Percentiles rank a stretch among this genome's conserved stretches.
Conservation (phyloP, 2,329 filamentous ascomycete species). For the Pyrenochaeta sp. region DNA sequence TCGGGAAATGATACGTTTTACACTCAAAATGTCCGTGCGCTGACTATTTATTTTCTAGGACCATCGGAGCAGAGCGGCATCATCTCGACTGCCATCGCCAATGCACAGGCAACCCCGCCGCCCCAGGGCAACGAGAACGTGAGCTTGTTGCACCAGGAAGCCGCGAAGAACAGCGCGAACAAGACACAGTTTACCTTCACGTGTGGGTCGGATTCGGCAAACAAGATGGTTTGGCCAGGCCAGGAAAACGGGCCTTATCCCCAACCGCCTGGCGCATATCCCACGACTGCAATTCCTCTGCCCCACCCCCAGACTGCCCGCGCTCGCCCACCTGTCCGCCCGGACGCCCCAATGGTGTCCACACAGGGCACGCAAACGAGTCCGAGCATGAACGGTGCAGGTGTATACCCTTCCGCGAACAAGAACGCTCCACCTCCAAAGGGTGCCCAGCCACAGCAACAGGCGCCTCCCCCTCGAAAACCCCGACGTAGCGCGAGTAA, state of each 20-base stretch:
- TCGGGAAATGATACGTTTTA: conserved; percentile 35
- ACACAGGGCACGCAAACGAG: conserved; percentile 66
- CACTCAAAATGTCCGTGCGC: conserved; percentile 40
- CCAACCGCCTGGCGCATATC: conserved; percentile 50
- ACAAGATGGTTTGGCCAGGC: conserved; percentile 78
- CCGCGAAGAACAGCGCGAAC: conserved; percentile 69
- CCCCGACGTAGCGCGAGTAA: conserved; percentile 70
- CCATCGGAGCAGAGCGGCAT: conserved; percentile 73
- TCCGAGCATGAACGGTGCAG: conserved; percentile 56
- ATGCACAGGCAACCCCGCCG: conserved; percentile 67
- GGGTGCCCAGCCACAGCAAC: conserved; percentile 49
- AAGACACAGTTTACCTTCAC: conserved; percentile 97
- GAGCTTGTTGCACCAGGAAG: conserved; percentile 78
- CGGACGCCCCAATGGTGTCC: conserved; percentile 52
- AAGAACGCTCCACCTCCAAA: conserved; percentile 48
- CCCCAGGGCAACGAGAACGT: conserved; percentile 75
- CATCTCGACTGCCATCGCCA: conserved; percentile 91
- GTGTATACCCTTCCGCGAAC: conserved; percentile 30
- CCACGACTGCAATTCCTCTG: conserved; percentile 24
- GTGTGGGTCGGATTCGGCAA: conserved; percentile 87
- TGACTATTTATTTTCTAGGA: conserved; percentile 49
- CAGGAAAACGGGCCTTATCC: conserved; percentile 56
- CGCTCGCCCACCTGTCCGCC: conserved; percentile 39
- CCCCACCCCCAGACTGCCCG: conserved; percentile 30
- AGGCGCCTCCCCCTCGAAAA: conserved; percentile 64